Percentiles rank a stretch among this genome's conserved stretches.
phyloP scores from a whole-genome alignment of 2,329 filamentous ascomycete genomes.

The Niveomyces coronatus region DNA sequence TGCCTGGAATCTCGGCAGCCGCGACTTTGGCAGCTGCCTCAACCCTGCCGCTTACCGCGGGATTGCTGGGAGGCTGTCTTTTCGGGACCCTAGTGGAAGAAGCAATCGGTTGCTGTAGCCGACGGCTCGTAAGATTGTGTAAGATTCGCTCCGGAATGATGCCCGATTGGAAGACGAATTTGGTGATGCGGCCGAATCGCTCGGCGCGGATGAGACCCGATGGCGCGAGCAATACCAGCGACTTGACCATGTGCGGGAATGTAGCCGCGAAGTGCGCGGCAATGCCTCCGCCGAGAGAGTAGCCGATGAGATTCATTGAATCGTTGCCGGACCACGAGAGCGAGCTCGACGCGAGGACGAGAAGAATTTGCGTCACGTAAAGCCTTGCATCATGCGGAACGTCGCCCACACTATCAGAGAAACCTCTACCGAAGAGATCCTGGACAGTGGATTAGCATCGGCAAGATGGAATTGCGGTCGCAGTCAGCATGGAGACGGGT shows the following conservation, averaged over 20 bases:
- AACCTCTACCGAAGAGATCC: conserved; percentile 62
- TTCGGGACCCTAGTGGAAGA: conserved; percentile 19
- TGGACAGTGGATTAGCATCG: conserved; percentile 15
- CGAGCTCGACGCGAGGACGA: conserved; percentile 59
- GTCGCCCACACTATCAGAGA: conserved; percentile 52
- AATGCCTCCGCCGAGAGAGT: conserved; percentile 74
- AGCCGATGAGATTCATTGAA: conserved; percentile 61
- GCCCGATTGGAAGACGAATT: conserved; percentile 44
- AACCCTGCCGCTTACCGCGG: conserved; percentile 26
- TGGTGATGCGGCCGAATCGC: conserved; percentile 39
- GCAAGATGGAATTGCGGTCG: conserved; percentile 8
- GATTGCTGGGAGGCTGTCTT: conserved; percentile 10
- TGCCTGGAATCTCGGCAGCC: conserved; percentile 18
- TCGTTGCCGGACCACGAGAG: conserved; percentile 52
- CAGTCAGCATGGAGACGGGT: not conserved
- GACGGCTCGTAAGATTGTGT: conserved; percentile 33
- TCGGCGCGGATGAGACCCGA: conserved; percentile 57
- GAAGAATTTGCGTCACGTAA: conserved; percentile 61
- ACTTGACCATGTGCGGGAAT: conserved; percentile 59
- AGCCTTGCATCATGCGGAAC: conserved; percentile 64
- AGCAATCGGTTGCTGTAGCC: conserved; percentile 42
- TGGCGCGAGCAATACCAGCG: conserved; percentile 68
- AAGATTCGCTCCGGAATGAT: conserved; percentile 43
- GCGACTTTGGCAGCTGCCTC: conserved; percentile 26
- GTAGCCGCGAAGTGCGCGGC: conserved; percentile 62